Evolutionary conservation across 2,329 filamentous ascomycete species (phyloP), one percentile per base, ranked within the genome.

Genomic region (Xylariaceae sp.): DNA sequence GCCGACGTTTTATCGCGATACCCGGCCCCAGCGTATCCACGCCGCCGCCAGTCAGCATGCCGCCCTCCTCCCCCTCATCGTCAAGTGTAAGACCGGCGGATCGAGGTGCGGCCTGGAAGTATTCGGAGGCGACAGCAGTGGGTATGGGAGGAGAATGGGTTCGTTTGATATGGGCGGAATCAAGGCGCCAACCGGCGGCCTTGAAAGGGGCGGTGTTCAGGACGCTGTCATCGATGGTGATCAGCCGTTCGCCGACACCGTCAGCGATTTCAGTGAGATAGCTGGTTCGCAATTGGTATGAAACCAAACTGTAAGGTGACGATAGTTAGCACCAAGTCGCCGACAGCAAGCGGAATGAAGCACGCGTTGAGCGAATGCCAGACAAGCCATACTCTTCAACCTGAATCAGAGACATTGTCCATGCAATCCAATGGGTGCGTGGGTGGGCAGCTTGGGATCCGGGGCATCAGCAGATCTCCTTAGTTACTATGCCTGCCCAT

Each of bases 91-190:
- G 73, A 1, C 84, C 85, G 18, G 80, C 78, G 47, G 82, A 81
- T 9, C 85, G 84, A 9, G 86, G 85, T 1, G 88, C 82, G 39
- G 71, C 80, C 55, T 91, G 88, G 70, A 94, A 94, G 75, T 94
- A 94, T 71, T 94, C 90, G 51, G 88, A 89, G 35, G 88, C 87
- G 62, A 92, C 84, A 11, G 88, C 89, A 3, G 90, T 92, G 8
- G 90, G 90, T 58, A 95, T 95, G 1, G 90, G 89, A 17, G 90
- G 90, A 2, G 90, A 94, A 73, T 95, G 89, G 51, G 88, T 92
- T 67, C 90, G 86, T 74, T 92, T 92, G 72, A 89, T 85, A 64
- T 91, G 86, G 15, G 87, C 82, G 8, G 87, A 83, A 69, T 89
- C 89, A 53, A 87, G 78, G 49, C 85, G 83, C 90, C 90, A 94